Evolutionary conservation across 2,329 filamentous ascomycete species (phyloP).

Genomic region (Trichophyton verrucosum): DNA sequence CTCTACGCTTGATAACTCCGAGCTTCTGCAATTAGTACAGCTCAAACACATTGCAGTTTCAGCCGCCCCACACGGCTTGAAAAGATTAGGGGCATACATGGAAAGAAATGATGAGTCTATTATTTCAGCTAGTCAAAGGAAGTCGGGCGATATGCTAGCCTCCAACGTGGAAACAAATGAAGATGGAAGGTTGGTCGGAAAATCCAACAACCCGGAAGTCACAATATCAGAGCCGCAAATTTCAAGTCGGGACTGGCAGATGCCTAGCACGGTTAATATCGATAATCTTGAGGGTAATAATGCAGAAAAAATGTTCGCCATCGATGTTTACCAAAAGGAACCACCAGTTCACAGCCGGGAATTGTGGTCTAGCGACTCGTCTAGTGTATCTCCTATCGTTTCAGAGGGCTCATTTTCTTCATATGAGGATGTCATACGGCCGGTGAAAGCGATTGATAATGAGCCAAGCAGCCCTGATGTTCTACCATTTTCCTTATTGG

Average conservation of each 20-base stretch:
- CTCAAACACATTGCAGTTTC: conserved; percentile 32
- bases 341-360: conserved; percentile 10
- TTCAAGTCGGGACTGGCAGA: background rate
- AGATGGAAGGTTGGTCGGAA: background rate
- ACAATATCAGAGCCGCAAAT: background rate
- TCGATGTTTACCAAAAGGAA: conserved; percentile 8
- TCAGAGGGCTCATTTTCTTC: conserved; percentile 23
- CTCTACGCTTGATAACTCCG: conserved; percentile 30
- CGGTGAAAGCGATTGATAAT: background rate
- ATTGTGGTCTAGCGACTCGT: background rate
- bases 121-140: background rate
- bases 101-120: background rate
- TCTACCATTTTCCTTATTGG: background rate
- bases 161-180: background rate
- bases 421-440: background rate
- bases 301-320: too few relatives aligned
- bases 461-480: background rate
- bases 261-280: background rate
- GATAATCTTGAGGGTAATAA: background rate
- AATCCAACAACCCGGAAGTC: background rate
- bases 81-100: too few relatives aligned
- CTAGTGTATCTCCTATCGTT: conserved; percentile 12
- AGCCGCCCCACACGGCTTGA: conserved; percentile 19
- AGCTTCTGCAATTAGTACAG: conserved; percentile 30
- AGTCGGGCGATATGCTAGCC: background rate